Evolutionary conservation across 257 asterid species (phyloP).

Genomic region (Jaltomata sinuosa): DNA sequence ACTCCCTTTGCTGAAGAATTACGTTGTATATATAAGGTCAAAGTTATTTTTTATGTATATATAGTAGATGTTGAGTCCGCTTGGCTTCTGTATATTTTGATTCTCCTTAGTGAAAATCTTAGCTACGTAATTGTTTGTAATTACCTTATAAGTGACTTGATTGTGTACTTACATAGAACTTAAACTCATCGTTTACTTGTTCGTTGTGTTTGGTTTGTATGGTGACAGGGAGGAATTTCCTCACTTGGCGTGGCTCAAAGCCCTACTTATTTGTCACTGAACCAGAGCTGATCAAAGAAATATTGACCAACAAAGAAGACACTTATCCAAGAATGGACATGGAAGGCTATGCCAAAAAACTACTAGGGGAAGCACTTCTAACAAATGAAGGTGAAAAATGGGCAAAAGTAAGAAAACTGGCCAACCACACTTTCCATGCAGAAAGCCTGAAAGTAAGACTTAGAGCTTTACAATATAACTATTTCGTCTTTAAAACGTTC

Average conservation of each 20-base stretch:
- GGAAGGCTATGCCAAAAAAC: conserved; percentile 52
- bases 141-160: neutral
- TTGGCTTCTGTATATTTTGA: neutral
- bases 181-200: neutral
- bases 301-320: conserved; percentile 38
- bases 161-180: neutral
- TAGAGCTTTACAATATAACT: neutral
- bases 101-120: neutral
- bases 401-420: conserved; percentile 52
- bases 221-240: conserved; percentile 38
- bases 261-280: conserved; percentile 51
- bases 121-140: neutral
- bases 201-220: neutral
- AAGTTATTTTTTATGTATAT: neutral
- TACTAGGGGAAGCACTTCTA: conserved; percentile 62
- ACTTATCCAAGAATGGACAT: conserved; percentile 48
- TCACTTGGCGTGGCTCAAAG: conserved; percentile 50
- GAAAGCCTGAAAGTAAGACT: conserved; percentile 46
- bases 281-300: conserved; percentile 45
- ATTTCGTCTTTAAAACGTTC: neutral
- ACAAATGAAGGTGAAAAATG: conserved; percentile 59
- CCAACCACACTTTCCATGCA: conserved; percentile 50
- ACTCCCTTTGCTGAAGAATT: neutral
- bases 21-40: neutral
- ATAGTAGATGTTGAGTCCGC: neutral